phyloP scores from a whole-genome alignment of 2,329 filamentous ascomycete genomes.

The Diatrype stigma region DNA sequence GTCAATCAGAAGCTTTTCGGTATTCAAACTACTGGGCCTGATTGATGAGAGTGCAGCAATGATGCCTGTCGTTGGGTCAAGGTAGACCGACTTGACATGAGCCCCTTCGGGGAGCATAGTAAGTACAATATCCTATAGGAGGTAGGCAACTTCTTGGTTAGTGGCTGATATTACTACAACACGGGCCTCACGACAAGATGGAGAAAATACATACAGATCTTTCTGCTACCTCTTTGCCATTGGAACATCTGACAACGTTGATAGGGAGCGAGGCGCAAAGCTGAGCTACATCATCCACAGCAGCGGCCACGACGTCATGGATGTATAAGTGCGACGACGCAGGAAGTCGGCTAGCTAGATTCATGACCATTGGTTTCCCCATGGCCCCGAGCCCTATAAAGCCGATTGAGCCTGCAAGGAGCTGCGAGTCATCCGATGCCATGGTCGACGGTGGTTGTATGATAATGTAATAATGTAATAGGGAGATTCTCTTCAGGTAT shows the following conservation, averaged over 20 bases:
- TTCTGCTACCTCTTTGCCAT: slow-evolving; percentile 44
- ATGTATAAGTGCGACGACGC: slow-evolving; percentile 39
- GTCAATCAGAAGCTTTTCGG: slow-evolving; percentile 57
- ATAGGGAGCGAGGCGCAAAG: slow-evolving; percentile 35
- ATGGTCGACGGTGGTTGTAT: background rate
- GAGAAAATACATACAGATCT: slow-evolving; percentile 37
- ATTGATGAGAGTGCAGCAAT: slow-evolving; percentile 22
- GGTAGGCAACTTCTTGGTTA: background rate
- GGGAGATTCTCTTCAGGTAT: no score
- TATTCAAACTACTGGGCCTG: background rate
- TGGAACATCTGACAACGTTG: slow-evolving; percentile 34
- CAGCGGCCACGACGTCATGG: slow-evolving; percentile 42
- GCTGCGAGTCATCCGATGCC: background rate
- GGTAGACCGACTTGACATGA: slow-evolving; percentile 64
- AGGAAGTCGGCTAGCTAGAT: slow-evolving; percentile 44
- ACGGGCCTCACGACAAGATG: background rate
- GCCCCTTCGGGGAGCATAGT: slow-evolving; percentile 66
- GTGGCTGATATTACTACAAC: background rate
- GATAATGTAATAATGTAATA: no score
- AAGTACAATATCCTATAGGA: slow-evolving; percentile 59
- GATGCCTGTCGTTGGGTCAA: slow-evolving; percentile 42
- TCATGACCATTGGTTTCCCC: slow-evolving; percentile 49
- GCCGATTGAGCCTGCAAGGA: slow-evolving; percentile 2
- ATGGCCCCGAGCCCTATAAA: slow-evolving; percentile 55
- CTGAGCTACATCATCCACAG: slow-evolving; percentile 40